phyloP scores from a whole-genome alignment of 2,329 filamentous ascomycete species.

The Lachnellula subtilissima region DNA sequence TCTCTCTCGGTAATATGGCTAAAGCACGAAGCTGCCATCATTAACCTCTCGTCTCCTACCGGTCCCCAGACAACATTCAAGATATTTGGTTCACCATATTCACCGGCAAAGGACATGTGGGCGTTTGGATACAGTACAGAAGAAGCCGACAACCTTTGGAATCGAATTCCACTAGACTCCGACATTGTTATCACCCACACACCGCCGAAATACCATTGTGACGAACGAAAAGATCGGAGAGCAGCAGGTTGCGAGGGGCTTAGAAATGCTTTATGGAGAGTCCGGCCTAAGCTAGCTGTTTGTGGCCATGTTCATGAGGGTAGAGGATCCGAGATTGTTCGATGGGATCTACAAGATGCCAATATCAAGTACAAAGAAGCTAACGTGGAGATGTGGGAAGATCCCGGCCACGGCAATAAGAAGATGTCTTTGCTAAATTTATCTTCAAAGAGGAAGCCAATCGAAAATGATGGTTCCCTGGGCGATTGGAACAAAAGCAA shows the following conservation, averaged over 20 bases:
- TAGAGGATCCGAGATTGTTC: constrained; percentile 57
- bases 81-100: constrained; percentile 68
- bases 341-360: constrained; percentile 48
- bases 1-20: constrained; percentile 59
- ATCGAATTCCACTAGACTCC: constrained; percentile 52
- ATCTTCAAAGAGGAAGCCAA: constrained; percentile 39
- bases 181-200: constrained; percentile 70
- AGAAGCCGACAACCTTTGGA: constrained; percentile 48
- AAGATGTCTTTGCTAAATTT: constrained; percentile 62
- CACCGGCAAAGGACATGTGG: constrained; percentile 54
- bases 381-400: constrained; percentile 47
- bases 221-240: constrained; percentile 40
- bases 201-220: constrained; percentile 56
- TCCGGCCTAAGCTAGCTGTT: constrained; percentile 59
- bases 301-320: constrained; percentile 71
- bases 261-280: constrained; percentile 50
- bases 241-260: constrained; percentile 58
- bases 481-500: constrained; percentile 3
- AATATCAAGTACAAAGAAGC: constrained; percentile 43
- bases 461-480: constrained; percentile 43
- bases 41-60: constrained; percentile 48
- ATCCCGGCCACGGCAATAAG: constrained; percentile 50
- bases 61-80: constrained; percentile 58
- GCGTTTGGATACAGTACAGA: constrained; percentile 58
- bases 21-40: constrained; percentile 48